phyloP scores from a whole-genome alignment of 1,139 yeast genomes.

The Pichia terricola region DNA sequence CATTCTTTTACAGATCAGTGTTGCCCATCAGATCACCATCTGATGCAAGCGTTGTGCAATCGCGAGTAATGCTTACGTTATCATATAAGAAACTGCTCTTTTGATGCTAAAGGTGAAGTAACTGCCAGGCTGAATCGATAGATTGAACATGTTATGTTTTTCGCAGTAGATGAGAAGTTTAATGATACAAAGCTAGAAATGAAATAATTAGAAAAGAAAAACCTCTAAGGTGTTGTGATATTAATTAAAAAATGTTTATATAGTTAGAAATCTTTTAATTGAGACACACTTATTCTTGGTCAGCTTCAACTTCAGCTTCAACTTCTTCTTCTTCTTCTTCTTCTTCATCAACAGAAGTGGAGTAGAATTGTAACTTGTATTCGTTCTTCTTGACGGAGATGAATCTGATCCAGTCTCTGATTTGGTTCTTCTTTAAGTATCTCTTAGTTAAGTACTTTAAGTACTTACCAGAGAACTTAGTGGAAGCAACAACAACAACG shows the following conservation, averaged over 20 bases:
- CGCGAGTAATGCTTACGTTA: too few relatives aligned
- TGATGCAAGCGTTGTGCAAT: too few relatives aligned
- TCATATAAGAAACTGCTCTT: too few relatives aligned
- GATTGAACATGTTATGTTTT: too few relatives aligned
- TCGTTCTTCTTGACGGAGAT: slow-evolving; percentile 93
- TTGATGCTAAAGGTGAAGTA: too few relatives aligned
- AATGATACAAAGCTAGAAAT: background rate
- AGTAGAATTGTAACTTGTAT: slow-evolving; percentile 99
- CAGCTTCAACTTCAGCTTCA: slow-evolving; percentile 29
- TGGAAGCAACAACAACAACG: slow-evolving; percentile 80
- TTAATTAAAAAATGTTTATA: background rate
- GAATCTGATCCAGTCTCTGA: slow-evolving; percentile 99
- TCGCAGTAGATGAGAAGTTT: too few relatives aligned
- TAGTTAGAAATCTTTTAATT: background rate
- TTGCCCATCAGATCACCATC: too few relatives aligned
- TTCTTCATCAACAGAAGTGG: slow-evolving; percentile 91
- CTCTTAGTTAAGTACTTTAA: slow-evolving; percentile 98
- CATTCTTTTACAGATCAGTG: too few relatives aligned
- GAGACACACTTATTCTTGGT: slow-evolving; percentile 41
- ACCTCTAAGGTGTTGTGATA: background rate
- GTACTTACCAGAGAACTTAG: slow-evolving; percentile 99
- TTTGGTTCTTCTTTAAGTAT: slow-evolving; percentile 99
- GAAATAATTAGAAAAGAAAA: background rate
- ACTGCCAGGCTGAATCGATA: too few relatives aligned
- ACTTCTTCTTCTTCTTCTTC: slow-evolving; percentile 46